phyloP scores from a whole-genome alignment of 1,284 basidiomycete genomes.

The Leccinum pallidistipes region DNA sequence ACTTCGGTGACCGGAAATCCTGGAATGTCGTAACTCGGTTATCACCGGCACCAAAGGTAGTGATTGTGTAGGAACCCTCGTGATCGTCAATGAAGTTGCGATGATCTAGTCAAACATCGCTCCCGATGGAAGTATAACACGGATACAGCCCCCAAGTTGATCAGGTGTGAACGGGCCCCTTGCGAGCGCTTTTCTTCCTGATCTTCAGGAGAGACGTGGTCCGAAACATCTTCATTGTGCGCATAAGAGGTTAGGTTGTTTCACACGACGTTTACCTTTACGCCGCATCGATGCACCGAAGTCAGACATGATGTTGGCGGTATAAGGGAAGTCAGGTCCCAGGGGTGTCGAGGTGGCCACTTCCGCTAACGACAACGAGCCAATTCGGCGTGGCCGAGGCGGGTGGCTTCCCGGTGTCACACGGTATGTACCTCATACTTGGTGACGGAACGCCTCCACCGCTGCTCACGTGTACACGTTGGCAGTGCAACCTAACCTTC shows the following conservation, averaged over 20 bases:
- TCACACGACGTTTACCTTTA: background rate
- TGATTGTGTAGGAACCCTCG: background rate
- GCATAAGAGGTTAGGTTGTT: background rate
- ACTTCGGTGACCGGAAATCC: background rate
- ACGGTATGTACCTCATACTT: background rate
- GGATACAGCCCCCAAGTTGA: background rate
- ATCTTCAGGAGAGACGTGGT: background rate
- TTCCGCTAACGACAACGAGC: background rate
- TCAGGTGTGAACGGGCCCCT: background rate
- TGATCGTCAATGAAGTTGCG: background rate
- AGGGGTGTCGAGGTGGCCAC: background rate
- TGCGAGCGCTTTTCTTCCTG: background rate
- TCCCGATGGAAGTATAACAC: background rate
- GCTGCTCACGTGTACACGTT: background rate
- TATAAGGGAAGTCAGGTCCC: background rate
- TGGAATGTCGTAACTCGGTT: background rate
- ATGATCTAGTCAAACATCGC: background rate
- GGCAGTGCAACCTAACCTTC: background rate
- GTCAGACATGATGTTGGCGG: background rate
- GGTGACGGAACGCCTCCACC: background rate
- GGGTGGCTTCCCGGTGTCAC: background rate
- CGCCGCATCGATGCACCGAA: background rate
- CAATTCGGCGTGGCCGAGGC: background rate
- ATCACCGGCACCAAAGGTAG: background rate
- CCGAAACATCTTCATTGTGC: background rate